Percentiles rank a stretch among this genome's conserved stretches.
Conservation (phyloP, 257 asterid species). For the Jacaranda mimosifolia region DNA sequence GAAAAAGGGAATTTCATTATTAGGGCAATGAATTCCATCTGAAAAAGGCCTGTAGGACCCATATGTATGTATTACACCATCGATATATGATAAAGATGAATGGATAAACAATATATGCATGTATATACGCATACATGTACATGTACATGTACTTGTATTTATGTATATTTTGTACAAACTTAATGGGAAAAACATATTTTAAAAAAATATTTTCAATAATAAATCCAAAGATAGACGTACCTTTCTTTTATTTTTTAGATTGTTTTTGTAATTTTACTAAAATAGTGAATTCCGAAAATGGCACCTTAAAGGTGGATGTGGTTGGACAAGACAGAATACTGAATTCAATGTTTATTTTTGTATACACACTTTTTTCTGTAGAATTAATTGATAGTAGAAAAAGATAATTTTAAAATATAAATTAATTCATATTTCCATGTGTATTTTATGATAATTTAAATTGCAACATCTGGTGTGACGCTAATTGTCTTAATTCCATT, state of each 20-base stretch:
- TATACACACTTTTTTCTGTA: background rate
- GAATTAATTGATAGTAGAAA: background rate
- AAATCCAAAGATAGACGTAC: too few relatives aligned
- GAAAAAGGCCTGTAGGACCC: background rate
- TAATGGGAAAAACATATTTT: too few relatives aligned
- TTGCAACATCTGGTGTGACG: background rate
- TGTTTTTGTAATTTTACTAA: too few relatives aligned
- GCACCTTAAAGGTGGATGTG: too few relatives aligned
- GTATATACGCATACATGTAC: background rate
- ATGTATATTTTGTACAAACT: background rate
- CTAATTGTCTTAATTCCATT: background rate
- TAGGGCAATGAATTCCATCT: background rate
- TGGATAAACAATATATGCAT: background rate
- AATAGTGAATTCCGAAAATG: too few relatives aligned
- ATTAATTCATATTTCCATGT: background rate
- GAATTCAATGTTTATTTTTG: background rate
- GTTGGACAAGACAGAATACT: too few relatives aligned
- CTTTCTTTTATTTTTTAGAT: too few relatives aligned
- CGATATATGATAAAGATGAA: background rate
- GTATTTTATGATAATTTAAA: background rate
- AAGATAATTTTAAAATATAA: background rate
- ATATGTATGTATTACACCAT: too few relatives aligned
- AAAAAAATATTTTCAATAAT: too few relatives aligned
- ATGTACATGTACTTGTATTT: too few relatives aligned
- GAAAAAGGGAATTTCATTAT: conserved; percentile 13